These are phyloP conservation scores for Amylocystis lapponica DNA, from an alignment of 768 basidiomycete species.

Conservation along the genomic window DNA sequence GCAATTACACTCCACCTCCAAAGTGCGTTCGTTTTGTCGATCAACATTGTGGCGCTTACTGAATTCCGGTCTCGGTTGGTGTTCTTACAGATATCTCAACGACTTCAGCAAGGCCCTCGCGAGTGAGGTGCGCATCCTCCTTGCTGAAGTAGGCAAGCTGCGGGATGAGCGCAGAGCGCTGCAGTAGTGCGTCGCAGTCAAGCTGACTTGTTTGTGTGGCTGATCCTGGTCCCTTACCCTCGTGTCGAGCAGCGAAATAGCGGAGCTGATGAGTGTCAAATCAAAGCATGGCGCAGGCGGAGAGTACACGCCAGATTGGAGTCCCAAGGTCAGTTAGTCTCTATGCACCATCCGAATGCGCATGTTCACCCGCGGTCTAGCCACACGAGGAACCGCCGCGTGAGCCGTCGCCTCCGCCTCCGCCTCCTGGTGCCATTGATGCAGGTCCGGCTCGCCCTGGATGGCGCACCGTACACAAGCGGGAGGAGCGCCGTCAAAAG, in stretches of 20 bases:
- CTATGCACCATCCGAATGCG: conserved; percentile 4
- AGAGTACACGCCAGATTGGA: conserved; percentile 74
- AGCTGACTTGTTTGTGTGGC: neutral
- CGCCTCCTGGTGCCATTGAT: conserved; percentile 33
- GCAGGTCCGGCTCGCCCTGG: conserved; percentile 59
- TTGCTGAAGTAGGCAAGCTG: conserved; percentile 55
- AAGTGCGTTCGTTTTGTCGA: neutral
- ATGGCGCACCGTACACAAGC: conserved; percentile 71
- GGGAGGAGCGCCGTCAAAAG: conserved; percentile 48
- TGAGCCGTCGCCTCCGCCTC: conserved; percentile 26
- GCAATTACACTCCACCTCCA: neutral
- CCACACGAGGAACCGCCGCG: conserved; percentile 12
- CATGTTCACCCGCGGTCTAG: neutral
- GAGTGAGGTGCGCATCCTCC: conserved; percentile 53
- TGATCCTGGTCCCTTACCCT: neutral
- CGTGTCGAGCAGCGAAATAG: conserved; percentile 59
- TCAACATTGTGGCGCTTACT: neutral
- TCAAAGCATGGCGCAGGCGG: conserved; percentile 79
- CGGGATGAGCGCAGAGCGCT: conserved; percentile 52
- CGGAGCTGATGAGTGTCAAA: conserved; percentile 77
- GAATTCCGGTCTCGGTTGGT: neutral
- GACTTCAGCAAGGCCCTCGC: conserved; percentile 62
- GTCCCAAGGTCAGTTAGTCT: conserved; percentile 43
- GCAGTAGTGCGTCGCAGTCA: conserved; percentile 51
- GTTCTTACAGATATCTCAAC: conserved; percentile 41